These are phyloP conservation scores for Fusarium sterilihyphosum DNA, from an alignment of 2,329 filamentous ascomycete species.

Conservation along the genomic window DNA sequence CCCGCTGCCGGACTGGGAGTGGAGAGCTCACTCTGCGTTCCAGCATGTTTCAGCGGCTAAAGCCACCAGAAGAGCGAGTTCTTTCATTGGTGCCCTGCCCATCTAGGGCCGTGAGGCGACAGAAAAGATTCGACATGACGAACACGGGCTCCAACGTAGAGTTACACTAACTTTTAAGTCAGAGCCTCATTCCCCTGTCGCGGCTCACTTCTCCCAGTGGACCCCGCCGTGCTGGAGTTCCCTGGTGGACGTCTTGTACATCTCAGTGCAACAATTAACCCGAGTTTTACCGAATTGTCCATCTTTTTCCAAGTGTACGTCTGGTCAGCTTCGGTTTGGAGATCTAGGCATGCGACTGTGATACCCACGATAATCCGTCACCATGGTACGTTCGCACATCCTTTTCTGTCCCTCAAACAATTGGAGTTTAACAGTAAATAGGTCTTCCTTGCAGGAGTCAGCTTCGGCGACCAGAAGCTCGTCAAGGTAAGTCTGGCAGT, in stretches of 20 bases:
- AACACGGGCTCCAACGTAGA: not conserved
- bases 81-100: slow-evolving; percentile 10
- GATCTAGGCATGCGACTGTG: slow-evolving; percentile 36
- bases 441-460: slow-evolving; percentile 88
- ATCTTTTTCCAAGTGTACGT: slow-evolving; percentile 35
- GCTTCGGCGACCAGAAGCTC: slow-evolving; percentile 84
- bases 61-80: slow-evolving; percentile 11
- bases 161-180: slow-evolving; percentile 2
- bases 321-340: slow-evolving; percentile 16
- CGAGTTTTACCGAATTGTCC: slow-evolving; percentile 40
- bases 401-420: not conserved
- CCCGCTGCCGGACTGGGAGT: slow-evolving; percentile 22
- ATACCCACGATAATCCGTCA: slow-evolving; percentile 33
- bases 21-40: slow-evolving; percentile 34
- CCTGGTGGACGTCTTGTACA: not conserved
- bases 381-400: slow-evolving; percentile 32
- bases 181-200: not conserved
- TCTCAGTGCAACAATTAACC: slow-evolving; percentile 36
- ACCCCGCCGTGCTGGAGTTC: slow-evolving; percentile 3
- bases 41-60: slow-evolving; percentile 40
- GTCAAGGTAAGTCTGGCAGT: slow-evolving; percentile 73
- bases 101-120: not conserved
- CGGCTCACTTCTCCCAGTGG: not conserved
- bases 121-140: slow-evolving; percentile 8
- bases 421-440: slow-evolving; percentile 44